phyloP scores from a whole-genome alignment of 345 rosid genomes.

The Lepidium sativum region DNA sequence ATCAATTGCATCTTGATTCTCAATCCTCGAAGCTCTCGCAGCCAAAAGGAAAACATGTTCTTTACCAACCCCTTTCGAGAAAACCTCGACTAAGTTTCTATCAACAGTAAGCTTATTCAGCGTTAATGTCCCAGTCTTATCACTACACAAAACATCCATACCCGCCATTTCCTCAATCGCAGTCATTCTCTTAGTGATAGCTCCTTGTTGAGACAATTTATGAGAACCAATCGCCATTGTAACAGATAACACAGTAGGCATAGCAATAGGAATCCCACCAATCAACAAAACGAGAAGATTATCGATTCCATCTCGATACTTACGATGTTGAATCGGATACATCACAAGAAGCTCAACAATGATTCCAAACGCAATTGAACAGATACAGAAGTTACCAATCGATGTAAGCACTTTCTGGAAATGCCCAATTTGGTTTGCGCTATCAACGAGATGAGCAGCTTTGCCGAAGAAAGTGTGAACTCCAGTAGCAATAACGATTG shows the following conservation, averaged over 20 bases:
- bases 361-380: constrained; percentile 77
- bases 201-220: constrained; percentile 64
- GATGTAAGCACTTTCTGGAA: constrained; percentile 81
- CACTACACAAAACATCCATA: constrained; percentile 93
- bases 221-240: constrained; percentile 97
- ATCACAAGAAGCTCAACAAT: constrained; percentile 54
- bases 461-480: constrained; percentile 95
- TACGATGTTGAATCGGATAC: constrained; percentile 71
- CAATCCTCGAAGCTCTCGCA: constrained; percentile 82
- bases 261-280: constrained; percentile 92
- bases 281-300: constrained; percentile 79
- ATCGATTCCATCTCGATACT: constrained; percentile 76
- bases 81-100: constrained; percentile 62
- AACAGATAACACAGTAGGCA: constrained; percentile 90
- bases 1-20: constrained; percentile 90
- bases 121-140: constrained; percentile 86
- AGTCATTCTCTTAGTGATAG: constrained; percentile 94
- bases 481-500: constrained; percentile 86
- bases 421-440: constrained; percentile 83
- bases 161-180: constrained; percentile 97
- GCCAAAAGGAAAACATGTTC: constrained; percentile 69
- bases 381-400: constrained; percentile 91
- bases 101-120: constrained; percentile 80
- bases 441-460: constrained; percentile 94
- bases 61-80: constrained; percentile 62